Percentiles rank a stretch among this genome's conserved stretches.
Conservation (phyloP, 176 grass and related monocot genomes). For the Musa beccarii region DNA sequence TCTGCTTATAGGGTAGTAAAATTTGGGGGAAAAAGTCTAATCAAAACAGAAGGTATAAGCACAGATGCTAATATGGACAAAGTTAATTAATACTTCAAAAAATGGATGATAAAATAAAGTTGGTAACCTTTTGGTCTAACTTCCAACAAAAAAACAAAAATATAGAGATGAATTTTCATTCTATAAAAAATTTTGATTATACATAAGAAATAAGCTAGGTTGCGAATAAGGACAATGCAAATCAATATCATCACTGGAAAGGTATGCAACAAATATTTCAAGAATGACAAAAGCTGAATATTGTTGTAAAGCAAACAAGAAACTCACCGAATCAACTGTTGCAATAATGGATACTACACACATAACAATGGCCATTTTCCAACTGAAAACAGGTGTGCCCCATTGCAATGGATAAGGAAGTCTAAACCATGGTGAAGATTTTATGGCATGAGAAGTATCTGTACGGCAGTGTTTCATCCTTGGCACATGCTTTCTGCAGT, state of each 20-base stretch:
- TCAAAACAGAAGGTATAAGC: no score
- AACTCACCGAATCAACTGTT: conserved; percentile 90
- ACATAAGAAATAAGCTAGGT: not conserved
- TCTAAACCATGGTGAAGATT: conserved; percentile 89
- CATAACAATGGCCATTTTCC: conserved; percentile 92
- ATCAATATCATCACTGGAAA: no score
- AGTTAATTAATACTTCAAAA: no score
- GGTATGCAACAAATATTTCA: no score
- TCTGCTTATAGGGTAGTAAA: no score
- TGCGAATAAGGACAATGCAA: not conserved
- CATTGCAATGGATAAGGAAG: conserved; percentile 93
- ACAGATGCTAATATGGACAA: no score
- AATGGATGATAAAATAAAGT: no score
- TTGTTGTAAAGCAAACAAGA: conserved; percentile 19
- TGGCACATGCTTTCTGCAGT: conserved; percentile 73
- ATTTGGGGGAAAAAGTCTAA: no score
- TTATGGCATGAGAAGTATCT: conserved; percentile 72
- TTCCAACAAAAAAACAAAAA: no score
- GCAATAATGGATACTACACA: conserved; percentile 82
- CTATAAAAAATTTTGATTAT: no score
- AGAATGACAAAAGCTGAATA: not conserved
- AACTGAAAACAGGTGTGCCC: conserved; percentile 88
- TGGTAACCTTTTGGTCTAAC: no score
- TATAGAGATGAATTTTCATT: no score
- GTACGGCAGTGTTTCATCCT: conserved; percentile 86